phyloP scores from a whole-genome alignment of 148 eudicot genomes.

The Vaccinium corymbosum region DNA sequence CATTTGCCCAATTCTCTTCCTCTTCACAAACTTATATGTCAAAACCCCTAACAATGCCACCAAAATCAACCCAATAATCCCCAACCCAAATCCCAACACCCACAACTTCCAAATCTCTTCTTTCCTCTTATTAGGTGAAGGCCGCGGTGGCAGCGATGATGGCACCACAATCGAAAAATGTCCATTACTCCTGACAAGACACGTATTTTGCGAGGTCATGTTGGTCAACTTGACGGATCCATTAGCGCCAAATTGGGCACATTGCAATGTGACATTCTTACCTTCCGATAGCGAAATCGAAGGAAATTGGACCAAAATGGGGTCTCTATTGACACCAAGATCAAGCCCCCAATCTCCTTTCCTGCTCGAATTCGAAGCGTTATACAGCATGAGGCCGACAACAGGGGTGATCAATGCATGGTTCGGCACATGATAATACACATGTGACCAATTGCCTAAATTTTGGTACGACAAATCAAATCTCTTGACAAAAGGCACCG shows the following conservation, averaged over 20 bases:
- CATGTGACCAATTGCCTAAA: conserved; percentile 62
- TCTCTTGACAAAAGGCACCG: conserved; percentile 47
- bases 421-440: conserved; percentile 52
- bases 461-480: conserved; percentile 54
- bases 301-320: conserved; percentile 47
- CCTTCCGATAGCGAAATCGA: conserved; percentile 7
- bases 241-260: conserved; percentile 45
- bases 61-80: conserved; percentile 36
- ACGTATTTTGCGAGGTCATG: conserved; percentile 33
- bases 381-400: conserved; percentile 47
- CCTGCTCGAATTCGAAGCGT: conserved; percentile 25
- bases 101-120: conserved; percentile 44
- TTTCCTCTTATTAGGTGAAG: background rate
- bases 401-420: conserved; percentile 47
- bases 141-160: background rate
- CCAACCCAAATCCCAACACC: conserved; percentile 52
- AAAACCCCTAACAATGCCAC: conserved; percentile 23
- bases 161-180: conserved; percentile 55
- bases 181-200: conserved; percentile 41
- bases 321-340: conserved; percentile 25
- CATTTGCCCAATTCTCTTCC: conserved; percentile 41
- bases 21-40: conserved; percentile 20
- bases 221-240: conserved; percentile 45
- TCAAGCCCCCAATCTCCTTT: conserved; percentile 12
- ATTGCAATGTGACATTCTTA: conserved; percentile 23